These are phyloP conservation scores for Annona cherimola DNA, from an alignment of 164 flowering plant genomes.

Conservation along the genomic window DNA sequence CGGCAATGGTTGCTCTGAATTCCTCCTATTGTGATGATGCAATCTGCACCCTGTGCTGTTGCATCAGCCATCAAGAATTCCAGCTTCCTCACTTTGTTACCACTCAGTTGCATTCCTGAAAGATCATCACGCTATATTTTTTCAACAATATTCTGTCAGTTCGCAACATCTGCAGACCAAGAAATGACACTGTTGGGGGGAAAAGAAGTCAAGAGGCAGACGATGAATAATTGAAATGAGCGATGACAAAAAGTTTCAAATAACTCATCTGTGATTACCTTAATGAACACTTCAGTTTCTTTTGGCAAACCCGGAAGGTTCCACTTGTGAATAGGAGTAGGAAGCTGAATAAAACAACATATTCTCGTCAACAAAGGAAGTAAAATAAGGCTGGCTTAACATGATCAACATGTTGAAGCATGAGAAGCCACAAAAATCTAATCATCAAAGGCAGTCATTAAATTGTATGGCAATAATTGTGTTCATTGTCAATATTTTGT, in stretches of 20 bases:
- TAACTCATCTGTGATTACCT: conserved; percentile 37
- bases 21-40: conserved; percentile 86
- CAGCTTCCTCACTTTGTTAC: conserved; percentile 91
- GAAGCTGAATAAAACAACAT: conserved; percentile 40
- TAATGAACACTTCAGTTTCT: conserved; percentile 73
- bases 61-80: conserved; percentile 98
- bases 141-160: conserved; percentile 19
- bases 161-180: background rate
- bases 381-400: background rate
- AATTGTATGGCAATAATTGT: no score
- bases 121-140: conserved; percentile 82
- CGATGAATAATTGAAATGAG: background rate
- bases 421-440: no score
- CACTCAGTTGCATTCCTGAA: conserved; percentile 96
- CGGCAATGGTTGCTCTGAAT: conserved; percentile 99
- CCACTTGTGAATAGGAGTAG: conserved; percentile 96
- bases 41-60: conserved; percentile 76
- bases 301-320: conserved; percentile 77
- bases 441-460: no score
- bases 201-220: background rate
- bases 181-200: background rate
- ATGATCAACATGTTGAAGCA: no score
- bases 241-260: background rate
- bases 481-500: no score
- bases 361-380: background rate